Conservation (phyloP, 805 yeast species). For the Nakazawaea holstii region DNA sequence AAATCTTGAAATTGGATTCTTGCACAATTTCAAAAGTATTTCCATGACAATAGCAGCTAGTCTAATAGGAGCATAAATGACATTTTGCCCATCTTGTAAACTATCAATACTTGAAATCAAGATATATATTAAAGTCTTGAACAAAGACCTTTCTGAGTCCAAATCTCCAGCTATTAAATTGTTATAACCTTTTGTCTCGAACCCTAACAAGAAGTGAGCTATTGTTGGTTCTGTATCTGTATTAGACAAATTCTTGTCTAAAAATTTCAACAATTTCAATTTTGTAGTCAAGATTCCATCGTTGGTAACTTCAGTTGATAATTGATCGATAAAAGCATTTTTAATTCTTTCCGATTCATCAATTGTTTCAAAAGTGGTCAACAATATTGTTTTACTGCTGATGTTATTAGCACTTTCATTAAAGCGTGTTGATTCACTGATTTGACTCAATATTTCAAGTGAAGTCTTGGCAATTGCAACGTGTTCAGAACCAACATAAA, state of each 20-base stretch:
- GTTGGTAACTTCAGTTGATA: conserved; percentile 39
- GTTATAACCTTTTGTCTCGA: conserved; percentile 35
- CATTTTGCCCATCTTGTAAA: conserved; percentile 29
- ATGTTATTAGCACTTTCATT: conserved; percentile 18
- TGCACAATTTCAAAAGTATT: conserved; percentile 56
- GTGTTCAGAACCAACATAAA: conserved; percentile 62
- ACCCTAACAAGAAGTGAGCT: conserved; percentile 78
- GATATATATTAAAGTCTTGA: conserved; percentile 46
- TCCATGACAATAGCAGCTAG: conserved; percentile 56
- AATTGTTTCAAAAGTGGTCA: conserved; percentile 67
- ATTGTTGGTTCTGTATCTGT: conserved; percentile 42
- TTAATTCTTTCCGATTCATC: conserved; percentile 76
- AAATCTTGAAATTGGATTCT: conserved; percentile 47
- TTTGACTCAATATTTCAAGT: conserved; percentile 43
- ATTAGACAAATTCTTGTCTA: conserved; percentile 42
- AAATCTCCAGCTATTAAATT: conserved; percentile 37
- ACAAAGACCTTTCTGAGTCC: conserved; percentile 46
- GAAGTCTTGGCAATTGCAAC: conserved; percentile 46
- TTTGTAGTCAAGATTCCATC: conserved; percentile 43
- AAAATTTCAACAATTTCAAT: conserved; percentile 51
- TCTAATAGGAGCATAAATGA: conserved; percentile 51
- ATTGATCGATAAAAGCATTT: conserved; percentile 64
- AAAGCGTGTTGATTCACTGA: conserved; percentile 48
- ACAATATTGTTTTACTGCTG: conserved; percentile 49
- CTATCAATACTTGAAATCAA: conserved; percentile 40